These are phyloP conservation scores for Exophiala sp. DNA, from an alignment of 2,329 filamentous ascomycete genomes.

Conservation along the genomic window DNA sequence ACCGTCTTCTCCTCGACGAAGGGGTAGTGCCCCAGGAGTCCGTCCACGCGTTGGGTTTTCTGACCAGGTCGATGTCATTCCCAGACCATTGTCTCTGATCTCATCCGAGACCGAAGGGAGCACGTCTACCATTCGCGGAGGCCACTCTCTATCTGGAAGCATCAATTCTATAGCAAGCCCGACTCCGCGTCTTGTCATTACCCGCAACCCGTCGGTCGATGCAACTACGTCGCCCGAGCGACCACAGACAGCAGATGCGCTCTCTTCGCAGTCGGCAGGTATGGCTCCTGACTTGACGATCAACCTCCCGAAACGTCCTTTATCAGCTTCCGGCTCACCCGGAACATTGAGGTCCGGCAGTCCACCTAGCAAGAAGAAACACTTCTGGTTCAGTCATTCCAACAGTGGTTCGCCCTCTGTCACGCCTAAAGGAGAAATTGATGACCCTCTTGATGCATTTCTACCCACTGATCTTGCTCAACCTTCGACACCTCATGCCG, in stretches of 20 bases:
- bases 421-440: conserved; percentile 30
- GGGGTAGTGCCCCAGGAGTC: conserved; percentile 34
- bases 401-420: conserved; percentile 32
- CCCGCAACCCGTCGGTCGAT: conserved; percentile 15
- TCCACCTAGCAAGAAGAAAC: conserved; percentile 29
- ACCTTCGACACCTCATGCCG: conserved; percentile 1
- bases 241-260: conserved; percentile 42
- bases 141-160: conserved; percentile 71
- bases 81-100: conserved; percentile 72
- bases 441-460: conserved; percentile 22
- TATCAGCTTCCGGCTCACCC: conserved; percentile 36
- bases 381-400: conserved; percentile 31
- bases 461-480: conserved; percentile 1
- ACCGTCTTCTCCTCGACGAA: conserved; percentile 28
- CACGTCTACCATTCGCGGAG: conserved; percentile 58
- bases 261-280: conserved; percentile 21
- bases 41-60: conserved; percentile 70
- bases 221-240: conserved; percentile 31
- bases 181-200: conserved; percentile 41
- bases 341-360: conserved; percentile 22
- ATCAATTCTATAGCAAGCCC: conserved; percentile 66
- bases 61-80: conserved; percentile 76
- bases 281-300: conserved; percentile 30
- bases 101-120: conserved; percentile 81
- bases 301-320: conserved; percentile 35